Percentiles rank a stretch among this genome's conserved stretches.
These are phyloP conservation scores for Furcasterigmium furcatum DNA, from an alignment of 2,329 filamentous ascomycete genomes.

Conservation along the genomic window DNA sequence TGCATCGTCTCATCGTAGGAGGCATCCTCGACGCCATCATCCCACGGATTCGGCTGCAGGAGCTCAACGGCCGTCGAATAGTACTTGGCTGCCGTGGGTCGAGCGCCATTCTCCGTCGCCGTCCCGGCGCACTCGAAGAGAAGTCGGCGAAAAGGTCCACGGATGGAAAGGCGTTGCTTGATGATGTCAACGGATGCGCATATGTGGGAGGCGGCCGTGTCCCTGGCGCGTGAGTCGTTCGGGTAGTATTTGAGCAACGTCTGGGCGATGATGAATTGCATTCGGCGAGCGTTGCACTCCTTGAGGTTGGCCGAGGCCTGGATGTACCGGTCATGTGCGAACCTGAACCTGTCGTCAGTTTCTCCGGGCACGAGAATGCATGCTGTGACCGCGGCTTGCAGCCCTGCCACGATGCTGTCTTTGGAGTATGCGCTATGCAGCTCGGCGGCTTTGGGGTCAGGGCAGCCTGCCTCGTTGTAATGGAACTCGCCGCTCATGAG, in stretches of 20 bases:
- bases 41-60: slow-evolving; percentile 80
- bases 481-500: slow-evolving; percentile 74
- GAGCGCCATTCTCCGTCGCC: slow-evolving; percentile 78
- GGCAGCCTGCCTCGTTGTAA: slow-evolving; percentile 46
- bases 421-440: slow-evolving; percentile 53
- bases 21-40: slow-evolving; percentile 64
- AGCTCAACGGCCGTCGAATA: slow-evolving; percentile 74
- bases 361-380: slow-evolving; percentile 81
- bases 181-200: slow-evolving; percentile 76
- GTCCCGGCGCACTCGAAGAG: slow-evolving; percentile 76
- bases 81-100: slow-evolving; percentile 78
- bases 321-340: slow-evolving; percentile 84
- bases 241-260: slow-evolving; percentile 70
- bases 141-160: slow-evolving; percentile 68
- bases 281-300: slow-evolving; percentile 68
- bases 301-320: slow-evolving; percentile 69
- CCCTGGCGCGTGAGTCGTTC: slow-evolving; percentile 59
- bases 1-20: slow-evolving; percentile 84
- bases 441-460: slow-evolving; percentile 20
- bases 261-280: slow-evolving; percentile 89
- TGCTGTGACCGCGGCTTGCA: slow-evolving; percentile 62
- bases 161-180: slow-evolving; percentile 56
- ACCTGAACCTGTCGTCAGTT: slow-evolving; percentile 82
- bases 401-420: slow-evolving; percentile 67
- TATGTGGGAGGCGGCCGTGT: slow-evolving; percentile 77